Evolutionary conservation across 108 stramenopile genomes (phyloP), one percentile per base, ranked within the genome.

Genomic region (Nitzschia sp.): DNA sequence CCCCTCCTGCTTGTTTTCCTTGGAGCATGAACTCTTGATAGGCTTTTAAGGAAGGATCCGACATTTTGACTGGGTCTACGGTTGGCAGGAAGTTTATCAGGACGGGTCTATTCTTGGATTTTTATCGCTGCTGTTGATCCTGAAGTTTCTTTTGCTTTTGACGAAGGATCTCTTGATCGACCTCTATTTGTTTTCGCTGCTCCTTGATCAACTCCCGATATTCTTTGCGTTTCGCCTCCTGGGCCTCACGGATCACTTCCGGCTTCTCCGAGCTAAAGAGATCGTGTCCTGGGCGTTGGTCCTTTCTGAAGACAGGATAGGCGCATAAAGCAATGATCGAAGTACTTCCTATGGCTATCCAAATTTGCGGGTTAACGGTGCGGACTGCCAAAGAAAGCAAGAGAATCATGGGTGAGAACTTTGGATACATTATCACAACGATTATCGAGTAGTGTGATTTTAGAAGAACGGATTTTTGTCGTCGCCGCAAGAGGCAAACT

Each of bases 211-310:
- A 46, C 17, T 53, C 33, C 23, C 70, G 63, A 57, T 77, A 69
- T 59, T 84, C 81, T 53, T 81, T 45, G 55, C 64, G 60, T 72
- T 66, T 60, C 32, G 71, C 53, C 67, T 86, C 81, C 76, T 85
- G 69, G 31, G 63, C 79, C 35, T 73, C 79, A 11, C 80, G 71
- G 47, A 91, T 78, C 28, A 82, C 85, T 67, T 87, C 85, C 9
- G 90, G 90, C 34, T 88, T 88, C 53, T 91, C 90, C 31, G 85
- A 85, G 63, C 72, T 75, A 53, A 91, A 91, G 38, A 88, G 68
- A 64, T 91, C 90, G 85, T 91, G 90, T 17, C 90, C 90, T 1
- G 75, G 70, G 41, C 83, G 83, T 46, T 77, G 70, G 23, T 86
- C 77, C 45, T 86, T 87, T 31, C 11, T 36, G 65, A 86, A 86